Evolutionary conservation across 768 basidiomycete species (phyloP).

Genomic region (Pholiota conissans): DNA sequence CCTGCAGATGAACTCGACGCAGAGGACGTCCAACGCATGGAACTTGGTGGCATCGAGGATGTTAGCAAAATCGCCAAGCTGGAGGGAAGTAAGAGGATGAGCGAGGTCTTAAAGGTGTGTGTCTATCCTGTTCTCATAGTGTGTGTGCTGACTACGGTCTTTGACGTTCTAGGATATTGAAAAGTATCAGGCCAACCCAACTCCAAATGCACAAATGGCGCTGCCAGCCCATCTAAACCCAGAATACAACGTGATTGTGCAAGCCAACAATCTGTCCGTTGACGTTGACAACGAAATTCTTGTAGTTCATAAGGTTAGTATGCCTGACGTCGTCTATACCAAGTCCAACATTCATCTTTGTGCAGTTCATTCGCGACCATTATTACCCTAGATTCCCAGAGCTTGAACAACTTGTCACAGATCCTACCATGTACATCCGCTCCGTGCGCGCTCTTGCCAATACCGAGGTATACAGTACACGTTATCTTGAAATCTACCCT

Average conservation of each 20-base stretch:
- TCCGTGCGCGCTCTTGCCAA: conserved; percentile 90
- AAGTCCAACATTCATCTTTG: conserved; percentile 13
- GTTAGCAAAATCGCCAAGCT: conserved; percentile 88
- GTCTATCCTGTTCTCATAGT: neutral
- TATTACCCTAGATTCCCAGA: conserved; percentile 96
- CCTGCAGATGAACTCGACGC: conserved; percentile 96
- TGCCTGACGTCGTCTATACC: neutral
- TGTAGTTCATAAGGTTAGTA: conserved; percentile 86
- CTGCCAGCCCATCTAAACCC: conserved; percentile 86
- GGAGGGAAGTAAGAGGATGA: conserved; percentile 83
- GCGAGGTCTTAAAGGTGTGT: conserved; percentile 77
- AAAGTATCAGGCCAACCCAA: conserved; percentile 80
- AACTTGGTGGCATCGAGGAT: conserved; percentile 81
- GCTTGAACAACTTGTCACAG: conserved; percentile 90
- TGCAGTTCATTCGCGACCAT: conserved; percentile 95
- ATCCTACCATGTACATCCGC: conserved; percentile 89
- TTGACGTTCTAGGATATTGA: conserved; percentile 71
- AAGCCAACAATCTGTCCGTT: conserved; percentile 96
- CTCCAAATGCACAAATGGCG: conserved; percentile 74
- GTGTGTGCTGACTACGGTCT: neutral
- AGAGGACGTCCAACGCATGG: conserved; percentile 95
- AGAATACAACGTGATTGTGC: conserved; percentile 95
- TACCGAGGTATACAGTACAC: conserved; percentile 54
- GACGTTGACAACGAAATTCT: conserved; percentile 98
- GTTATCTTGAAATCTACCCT: too few species aligned